phyloP scores from a whole-genome alignment of 2,329 filamentous ascomycete genomes.

The Diaporthe ampelina region DNA sequence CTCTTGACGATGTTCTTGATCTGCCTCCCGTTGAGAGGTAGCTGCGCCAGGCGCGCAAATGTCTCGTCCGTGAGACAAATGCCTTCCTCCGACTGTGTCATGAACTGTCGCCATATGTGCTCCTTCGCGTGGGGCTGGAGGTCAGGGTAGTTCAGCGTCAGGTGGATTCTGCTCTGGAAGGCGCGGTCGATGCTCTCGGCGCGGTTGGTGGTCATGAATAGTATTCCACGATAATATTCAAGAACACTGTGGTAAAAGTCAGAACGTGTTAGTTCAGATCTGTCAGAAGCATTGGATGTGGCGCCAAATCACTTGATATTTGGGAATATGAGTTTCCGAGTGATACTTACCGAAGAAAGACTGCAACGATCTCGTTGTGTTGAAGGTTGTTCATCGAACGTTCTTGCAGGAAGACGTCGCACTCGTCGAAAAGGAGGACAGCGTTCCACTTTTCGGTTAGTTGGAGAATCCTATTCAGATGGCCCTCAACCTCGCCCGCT shows the following conservation, averaged over 20 bases:
- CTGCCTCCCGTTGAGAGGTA: constrained; percentile 19
- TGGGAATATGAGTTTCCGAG: too few species aligned
- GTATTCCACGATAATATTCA: constrained; percentile 8
- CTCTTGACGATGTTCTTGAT: constrained; percentile 22
- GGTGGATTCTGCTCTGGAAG: constrained; percentile 16
- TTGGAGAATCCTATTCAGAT: background rate
- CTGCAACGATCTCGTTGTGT: constrained; percentile 14
- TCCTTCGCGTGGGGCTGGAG: background rate
- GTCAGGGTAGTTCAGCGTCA: constrained; percentile 13
- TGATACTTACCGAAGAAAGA: constrained; percentile 5
- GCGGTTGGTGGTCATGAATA: constrained; percentile 6
- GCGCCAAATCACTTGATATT: background rate
- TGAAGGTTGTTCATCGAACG: background rate
- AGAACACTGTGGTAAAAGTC: background rate
- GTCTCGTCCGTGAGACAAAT: background rate
- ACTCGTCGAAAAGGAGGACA: constrained; percentile 21
- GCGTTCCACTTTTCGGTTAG: constrained; percentile 1
- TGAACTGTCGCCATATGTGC: constrained; percentile 15
- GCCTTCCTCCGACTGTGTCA: background rate
- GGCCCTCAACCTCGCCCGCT: background rate
- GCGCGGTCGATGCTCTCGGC: constrained; percentile 11
- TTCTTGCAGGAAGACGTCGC: background rate
- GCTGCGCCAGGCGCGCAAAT: background rate
- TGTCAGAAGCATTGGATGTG: background rate
- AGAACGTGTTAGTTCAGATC: background rate